Evolutionary conservation across 2,329 filamentous ascomycete species (phyloP).

Genomic region (Diaporthe helianthi): DNA sequence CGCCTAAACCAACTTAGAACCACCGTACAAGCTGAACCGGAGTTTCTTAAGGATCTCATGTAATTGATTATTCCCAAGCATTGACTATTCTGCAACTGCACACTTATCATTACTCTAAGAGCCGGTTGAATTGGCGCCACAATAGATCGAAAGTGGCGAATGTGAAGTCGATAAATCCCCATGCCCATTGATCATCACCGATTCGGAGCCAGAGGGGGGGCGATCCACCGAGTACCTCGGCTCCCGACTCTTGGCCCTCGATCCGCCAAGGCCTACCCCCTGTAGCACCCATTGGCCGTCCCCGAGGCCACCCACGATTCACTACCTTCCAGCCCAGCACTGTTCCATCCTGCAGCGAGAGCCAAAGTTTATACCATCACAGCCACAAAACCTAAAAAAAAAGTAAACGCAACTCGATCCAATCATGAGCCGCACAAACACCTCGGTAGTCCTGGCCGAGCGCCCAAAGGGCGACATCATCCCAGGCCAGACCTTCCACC

Average conservation of each 20-base stretch:
- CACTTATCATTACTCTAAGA: background rate
- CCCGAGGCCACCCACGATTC: background rate
- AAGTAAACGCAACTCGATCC: too few relatives aligned
- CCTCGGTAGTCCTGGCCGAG: constrained; percentile 62
- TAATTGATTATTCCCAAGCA: background rate
- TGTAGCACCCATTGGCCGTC: background rate
- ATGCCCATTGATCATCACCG: background rate
- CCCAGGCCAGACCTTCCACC: constrained; percentile 69
- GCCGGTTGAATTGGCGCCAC: background rate
- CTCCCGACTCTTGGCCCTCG: background rate
- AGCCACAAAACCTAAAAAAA: background rate
- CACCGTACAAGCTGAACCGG: too few relatives aligned
- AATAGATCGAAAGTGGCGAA: background rate
- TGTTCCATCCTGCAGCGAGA: background rate
- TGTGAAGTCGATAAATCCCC: too few relatives aligned
- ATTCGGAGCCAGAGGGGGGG: constrained; percentile 3
- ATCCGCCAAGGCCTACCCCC: background rate
- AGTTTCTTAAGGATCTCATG: background rate
- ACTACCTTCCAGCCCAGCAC: background rate
- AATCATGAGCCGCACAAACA: constrained; percentile 30
- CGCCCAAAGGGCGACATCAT: constrained; percentile 67
- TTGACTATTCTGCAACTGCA: background rate
- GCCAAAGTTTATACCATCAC: background rate
- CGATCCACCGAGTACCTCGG: constrained; percentile 20
- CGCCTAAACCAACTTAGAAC: too few relatives aligned